These are phyloP conservation scores for Agrocybe praecox DNA, from an alignment of 768 basidiomycete species.

Conservation along the genomic window DNA sequence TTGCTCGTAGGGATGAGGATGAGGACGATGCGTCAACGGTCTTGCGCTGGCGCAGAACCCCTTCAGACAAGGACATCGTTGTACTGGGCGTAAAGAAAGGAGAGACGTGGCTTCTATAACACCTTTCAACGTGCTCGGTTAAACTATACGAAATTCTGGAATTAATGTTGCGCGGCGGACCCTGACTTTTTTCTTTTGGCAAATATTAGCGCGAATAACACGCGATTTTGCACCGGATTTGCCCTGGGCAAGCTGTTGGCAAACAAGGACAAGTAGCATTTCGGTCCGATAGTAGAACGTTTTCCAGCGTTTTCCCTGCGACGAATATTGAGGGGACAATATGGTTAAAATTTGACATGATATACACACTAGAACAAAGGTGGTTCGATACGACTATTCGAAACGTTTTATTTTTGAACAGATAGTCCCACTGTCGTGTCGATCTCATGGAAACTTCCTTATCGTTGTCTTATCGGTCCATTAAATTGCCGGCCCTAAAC, in stretches of 20 bases:
- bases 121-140: constrained; percentile 3
- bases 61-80: constrained; percentile 24
- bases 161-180: constrained; percentile 5
- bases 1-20: not conserved
- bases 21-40: not conserved
- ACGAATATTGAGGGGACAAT: no score
- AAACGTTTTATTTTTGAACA: not conserved
- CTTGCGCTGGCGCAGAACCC: constrained; percentile 25
- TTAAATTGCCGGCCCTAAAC: constrained; percentile 17
- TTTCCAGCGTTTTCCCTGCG: not conserved
- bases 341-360: not conserved
- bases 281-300: constrained; percentile 11
- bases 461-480: not conserved
- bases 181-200: constrained; percentile 2
- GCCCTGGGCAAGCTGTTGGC: constrained; percentile 8
- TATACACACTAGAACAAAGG: not conserved
- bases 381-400: not conserved
- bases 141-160: constrained; percentile 1
- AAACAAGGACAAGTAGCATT: constrained; percentile 18
- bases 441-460: no score
- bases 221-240: constrained; percentile 9
- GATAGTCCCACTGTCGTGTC: no score
- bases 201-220: constrained; percentile 10
- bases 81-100: constrained; percentile 11
- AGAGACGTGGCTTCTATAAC: constrained; percentile 15